Percentiles rank a stretch among this genome's conserved stretches.
phyloP scores from a whole-genome alignment of 192 early-diverging fungal genomes.

The Polychytrium aggregatum region DNA sequence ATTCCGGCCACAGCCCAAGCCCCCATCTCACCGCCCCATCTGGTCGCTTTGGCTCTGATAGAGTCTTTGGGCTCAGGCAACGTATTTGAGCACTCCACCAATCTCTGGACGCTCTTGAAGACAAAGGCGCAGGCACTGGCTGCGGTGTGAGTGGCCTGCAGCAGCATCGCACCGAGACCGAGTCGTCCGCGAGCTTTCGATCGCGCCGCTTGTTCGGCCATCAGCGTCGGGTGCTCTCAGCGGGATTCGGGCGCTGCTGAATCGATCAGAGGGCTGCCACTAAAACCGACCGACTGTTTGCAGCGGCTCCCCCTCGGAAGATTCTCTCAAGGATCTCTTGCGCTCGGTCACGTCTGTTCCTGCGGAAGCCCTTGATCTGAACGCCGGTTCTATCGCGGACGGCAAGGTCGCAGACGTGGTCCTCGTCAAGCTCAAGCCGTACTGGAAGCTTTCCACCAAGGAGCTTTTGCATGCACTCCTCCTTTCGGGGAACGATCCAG shows the following conservation, averaged over 20 bases:
- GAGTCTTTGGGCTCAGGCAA: too few species aligned
- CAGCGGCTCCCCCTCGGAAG: neutral
- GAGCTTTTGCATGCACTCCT: conserved; percentile 3
- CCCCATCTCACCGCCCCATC: too few species aligned
- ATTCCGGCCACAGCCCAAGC: too few species aligned
- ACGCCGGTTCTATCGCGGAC: neutral
- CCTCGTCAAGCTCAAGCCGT: conserved; percentile 5
- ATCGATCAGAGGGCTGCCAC: neutral
- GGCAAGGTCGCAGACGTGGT: conserved; percentile 6
- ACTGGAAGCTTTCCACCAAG: conserved; percentile 7
- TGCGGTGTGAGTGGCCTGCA: too few species aligned
- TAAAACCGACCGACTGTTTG: neutral
- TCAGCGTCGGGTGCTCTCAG: neutral
- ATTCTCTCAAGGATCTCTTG: conserved; percentile 2
- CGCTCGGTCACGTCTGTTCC: conserved; percentile 4
- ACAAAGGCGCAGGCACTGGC: too few species aligned
- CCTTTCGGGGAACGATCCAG: conserved; percentile 2
- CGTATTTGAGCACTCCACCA: too few species aligned
- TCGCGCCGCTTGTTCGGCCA: conserved; percentile 6
- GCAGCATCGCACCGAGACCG: too few species aligned
- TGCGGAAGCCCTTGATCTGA: conserved; percentile 8
- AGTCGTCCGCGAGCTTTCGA: conserved; percentile 7
- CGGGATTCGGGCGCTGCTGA: neutral
- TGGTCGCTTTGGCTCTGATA: too few species aligned
- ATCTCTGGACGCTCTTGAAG: too few species aligned